Evolutionary conservation across 768 basidiomycete species (phyloP).

Genomic region (Boletus rufocinnamomeus): DNA sequence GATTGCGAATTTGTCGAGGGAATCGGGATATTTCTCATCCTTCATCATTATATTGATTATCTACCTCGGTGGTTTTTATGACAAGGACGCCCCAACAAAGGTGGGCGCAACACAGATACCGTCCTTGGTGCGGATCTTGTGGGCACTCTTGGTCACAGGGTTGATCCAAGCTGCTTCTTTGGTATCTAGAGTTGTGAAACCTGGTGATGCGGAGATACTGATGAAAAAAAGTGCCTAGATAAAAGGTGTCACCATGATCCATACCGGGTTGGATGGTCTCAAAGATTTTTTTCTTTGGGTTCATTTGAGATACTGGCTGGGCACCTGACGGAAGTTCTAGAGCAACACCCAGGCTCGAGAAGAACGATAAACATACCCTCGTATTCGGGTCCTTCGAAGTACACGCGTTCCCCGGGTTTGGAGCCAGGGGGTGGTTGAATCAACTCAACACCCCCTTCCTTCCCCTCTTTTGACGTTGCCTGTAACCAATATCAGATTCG

Average conservation of each 20-base stretch:
- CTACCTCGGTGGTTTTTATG: constrained; percentile 47
- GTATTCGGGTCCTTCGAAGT: constrained; percentile 89
- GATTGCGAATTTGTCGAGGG: background rate
- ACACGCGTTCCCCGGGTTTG: constrained; percentile 90
- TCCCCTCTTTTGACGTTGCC: constrained; percentile 90
- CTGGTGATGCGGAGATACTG: constrained; percentile 35
- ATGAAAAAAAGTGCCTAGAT: constrained; percentile 1
- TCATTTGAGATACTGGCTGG: constrained; percentile 78
- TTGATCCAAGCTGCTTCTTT: constrained; percentile 88
- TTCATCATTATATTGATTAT: background rate
- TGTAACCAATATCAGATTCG: constrained; percentile 31
- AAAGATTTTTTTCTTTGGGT: constrained; percentile 99
- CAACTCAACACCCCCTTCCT: constrained; percentile 88
- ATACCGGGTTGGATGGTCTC: constrained; percentile 92
- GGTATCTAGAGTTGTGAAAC: constrained; percentile 86
- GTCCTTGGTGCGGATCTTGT: constrained; percentile 83
- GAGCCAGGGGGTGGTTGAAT: constrained; percentile 84
- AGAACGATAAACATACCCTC: constrained; percentile 54
- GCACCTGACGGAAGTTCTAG: constrained; percentile 42
- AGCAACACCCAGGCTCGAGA: background rate
- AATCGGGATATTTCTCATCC: background rate
- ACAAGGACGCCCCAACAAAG: constrained; percentile 88
- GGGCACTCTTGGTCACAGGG: constrained; percentile 71
- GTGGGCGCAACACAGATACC: constrained; percentile 82
- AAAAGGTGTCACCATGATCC: constrained; percentile 11